These are phyloP conservation scores for Calycina herbarum DNA, from an alignment of 2,329 filamentous ascomycete genomes.

Conservation along the genomic window DNA sequence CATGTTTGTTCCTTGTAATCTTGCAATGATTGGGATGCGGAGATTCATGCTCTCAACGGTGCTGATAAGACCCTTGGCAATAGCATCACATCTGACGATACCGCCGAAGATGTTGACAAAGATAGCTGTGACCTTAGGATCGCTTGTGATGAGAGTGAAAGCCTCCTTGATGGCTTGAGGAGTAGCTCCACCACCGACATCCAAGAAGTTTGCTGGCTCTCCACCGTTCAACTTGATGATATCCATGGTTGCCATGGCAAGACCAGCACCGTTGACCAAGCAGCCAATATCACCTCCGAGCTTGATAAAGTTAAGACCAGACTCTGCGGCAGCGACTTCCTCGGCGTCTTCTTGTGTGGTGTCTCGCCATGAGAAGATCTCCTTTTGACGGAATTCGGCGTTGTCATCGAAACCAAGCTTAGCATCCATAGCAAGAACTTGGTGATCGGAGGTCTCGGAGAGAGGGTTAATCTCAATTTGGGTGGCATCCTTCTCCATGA, in stretches of 20 bases:
- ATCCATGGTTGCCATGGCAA: conserved; percentile 99
- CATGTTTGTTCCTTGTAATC: conserved; percentile 98
- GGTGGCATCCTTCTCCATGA: conserved; percentile 96
- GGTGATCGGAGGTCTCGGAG: conserved; percentile 95
- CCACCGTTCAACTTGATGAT: conserved; percentile 99
- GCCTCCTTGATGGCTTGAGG: conserved; percentile 95
- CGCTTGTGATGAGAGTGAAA: conserved; percentile 97
- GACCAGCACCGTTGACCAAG: conserved; percentile 96
- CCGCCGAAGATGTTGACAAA: conserved; percentile 99
- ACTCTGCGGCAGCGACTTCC: conserved; percentile 94
- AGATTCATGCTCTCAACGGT: conserved; percentile 94
- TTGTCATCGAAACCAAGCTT: conserved; percentile 99
- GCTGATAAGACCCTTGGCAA: conserved; percentile 92
- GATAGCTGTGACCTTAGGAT: conserved; percentile 96
- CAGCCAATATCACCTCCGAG: conserved; percentile 99
- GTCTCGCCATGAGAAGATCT: conserved; percentile 92
- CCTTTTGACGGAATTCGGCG: conserved; percentile 96
- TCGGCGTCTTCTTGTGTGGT: conserved; percentile 94
- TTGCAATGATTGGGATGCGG: conserved; percentile 93
- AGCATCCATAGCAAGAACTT: conserved; percentile 98
- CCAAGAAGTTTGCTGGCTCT: conserved; percentile 95
- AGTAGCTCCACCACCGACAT: conserved; percentile 96
- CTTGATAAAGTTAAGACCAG: conserved; percentile 99
- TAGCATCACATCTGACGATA: conserved; percentile 97
- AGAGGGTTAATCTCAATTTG: conserved; percentile 99